phyloP scores from a whole-genome alignment of 2,329 filamentous ascomycete genomes.

The Byssochlamys sp. region DNA sequence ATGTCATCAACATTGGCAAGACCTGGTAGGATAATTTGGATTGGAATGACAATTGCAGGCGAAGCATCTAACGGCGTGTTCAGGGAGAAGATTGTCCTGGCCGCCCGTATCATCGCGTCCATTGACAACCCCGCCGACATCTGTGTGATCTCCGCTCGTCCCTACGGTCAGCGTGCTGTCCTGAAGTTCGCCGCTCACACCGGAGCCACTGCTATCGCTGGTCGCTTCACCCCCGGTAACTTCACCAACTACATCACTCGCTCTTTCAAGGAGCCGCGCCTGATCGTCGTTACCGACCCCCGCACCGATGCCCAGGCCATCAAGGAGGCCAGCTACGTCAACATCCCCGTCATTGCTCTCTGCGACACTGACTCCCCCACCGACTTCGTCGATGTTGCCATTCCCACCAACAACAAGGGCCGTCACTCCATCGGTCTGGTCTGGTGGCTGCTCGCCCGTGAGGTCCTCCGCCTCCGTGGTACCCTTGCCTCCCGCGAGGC shows the following conservation, averaged over 20 bases:
- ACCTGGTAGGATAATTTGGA: constrained; percentile 64
- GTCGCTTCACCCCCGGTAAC: constrained; percentile 99
- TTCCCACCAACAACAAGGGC: constrained; percentile 99
- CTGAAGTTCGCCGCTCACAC: constrained; percentile 99
- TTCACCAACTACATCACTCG: constrained; percentile 99
- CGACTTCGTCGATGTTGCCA: constrained; percentile 98
- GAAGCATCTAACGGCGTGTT: constrained; percentile 8
- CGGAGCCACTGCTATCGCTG: constrained; percentile 92
- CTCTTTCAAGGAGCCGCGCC: constrained; percentile 99
- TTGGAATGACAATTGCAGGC: constrained; percentile 1
- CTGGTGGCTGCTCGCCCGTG: constrained; percentile 99
- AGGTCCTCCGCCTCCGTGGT: constrained; percentile 96
- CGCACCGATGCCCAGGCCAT: constrained; percentile 99
- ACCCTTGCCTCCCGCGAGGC: constrained; percentile 92
- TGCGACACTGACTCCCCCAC: constrained; percentile 98
- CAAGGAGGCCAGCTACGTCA: constrained; percentile 99
- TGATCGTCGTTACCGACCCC: constrained; percentile 98
- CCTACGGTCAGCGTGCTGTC: constrained; percentile 98
- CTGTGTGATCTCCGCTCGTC: constrained; percentile 97
- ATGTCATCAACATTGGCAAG: constrained; percentile 99
- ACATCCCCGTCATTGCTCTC: constrained; percentile 98
- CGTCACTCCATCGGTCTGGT: constrained; percentile 95
- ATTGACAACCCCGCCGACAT: constrained; percentile 99
- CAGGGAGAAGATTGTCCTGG: constrained; percentile 99
- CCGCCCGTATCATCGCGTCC: constrained; percentile 95